Conservation (phyloP, 2,329 filamentous ascomycete genomes). For the Aspergillus texensis region DNA sequence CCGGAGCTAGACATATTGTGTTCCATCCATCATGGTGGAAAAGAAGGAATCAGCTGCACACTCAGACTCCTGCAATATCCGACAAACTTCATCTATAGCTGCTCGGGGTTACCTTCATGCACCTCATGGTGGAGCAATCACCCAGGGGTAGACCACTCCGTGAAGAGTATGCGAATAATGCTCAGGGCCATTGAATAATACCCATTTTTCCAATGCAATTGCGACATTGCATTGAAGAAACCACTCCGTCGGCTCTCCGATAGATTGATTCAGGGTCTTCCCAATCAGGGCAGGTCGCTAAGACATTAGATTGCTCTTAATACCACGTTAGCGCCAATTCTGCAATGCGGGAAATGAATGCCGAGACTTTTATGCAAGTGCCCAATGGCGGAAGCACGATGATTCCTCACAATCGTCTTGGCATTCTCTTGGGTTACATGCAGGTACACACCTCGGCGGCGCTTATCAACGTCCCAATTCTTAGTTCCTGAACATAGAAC, state of each 20-base stretch:
- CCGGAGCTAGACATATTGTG: not conserved
- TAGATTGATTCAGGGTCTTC: not conserved
- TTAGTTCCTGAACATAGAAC: not conserved
- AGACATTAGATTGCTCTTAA: conserved; percentile 9
- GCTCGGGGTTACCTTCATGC: not conserved
- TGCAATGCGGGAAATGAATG: conserved; percentile 1
- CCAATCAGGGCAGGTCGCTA: not conserved
- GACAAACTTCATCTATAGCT: not conserved
- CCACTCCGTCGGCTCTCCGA: conserved; percentile 10
- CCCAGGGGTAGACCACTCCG: not conserved
- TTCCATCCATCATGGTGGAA: not conserved
- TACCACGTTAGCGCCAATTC: not conserved
- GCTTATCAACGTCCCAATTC: not conserved
- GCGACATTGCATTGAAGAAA: not conserved
- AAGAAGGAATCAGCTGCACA: not conserved
- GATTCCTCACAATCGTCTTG: conserved; percentile 1
- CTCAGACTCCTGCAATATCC: not conserved
- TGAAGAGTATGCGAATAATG: not conserved
- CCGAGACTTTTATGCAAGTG: not conserved
- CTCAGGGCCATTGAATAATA: no score
- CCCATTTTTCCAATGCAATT: not conserved
- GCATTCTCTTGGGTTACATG: conserved; percentile 17
- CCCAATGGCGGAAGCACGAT: not conserved
- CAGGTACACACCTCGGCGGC: not conserved
- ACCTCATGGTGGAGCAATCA: not conserved